Percentiles rank a stretch among this genome's conserved stretches.
Evolutionary conservation across 2,329 filamentous ascomycete genomes (phyloP).

Genomic region (Peltaster fructicola): DNA sequence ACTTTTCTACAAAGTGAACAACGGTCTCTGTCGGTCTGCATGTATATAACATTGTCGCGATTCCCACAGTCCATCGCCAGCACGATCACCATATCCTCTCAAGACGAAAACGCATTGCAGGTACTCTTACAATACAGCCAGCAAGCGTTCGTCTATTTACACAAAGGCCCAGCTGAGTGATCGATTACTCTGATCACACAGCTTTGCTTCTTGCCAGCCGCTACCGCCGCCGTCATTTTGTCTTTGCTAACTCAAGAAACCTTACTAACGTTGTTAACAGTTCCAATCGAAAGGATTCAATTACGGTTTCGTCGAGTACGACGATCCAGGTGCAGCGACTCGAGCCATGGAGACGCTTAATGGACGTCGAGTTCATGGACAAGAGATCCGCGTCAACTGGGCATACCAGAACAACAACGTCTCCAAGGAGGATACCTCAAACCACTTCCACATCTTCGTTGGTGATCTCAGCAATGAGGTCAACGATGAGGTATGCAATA

Average conservation of each 20-base stretch:
- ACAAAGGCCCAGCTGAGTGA: too few relatives aligned
- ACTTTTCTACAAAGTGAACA: too few relatives aligned
- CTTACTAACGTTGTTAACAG: constrained; percentile 17
- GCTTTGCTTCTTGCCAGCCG: too few relatives aligned
- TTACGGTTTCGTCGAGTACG: constrained; percentile 97
- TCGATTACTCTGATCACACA: too few relatives aligned
- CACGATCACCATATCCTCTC: too few relatives aligned
- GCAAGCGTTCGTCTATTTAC: background rate
- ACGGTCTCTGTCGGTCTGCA: too few relatives aligned
- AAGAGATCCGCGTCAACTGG: constrained; percentile 99
- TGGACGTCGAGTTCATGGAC: constrained; percentile 80
- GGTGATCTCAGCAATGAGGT: constrained; percentile 96
- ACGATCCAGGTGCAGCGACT: constrained; percentile 90
- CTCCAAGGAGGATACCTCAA: constrained; percentile 93
- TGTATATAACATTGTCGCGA: too few relatives aligned
- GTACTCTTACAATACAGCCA: too few relatives aligned
- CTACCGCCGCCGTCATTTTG: too few relatives aligned
- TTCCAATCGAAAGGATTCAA: constrained; percentile 86
- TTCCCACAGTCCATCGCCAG: too few relatives aligned
- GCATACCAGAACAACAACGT: constrained; percentile 91
- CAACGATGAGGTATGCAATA: constrained; percentile 95
- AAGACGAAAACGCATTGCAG: too few relatives aligned
- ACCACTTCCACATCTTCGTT: constrained; percentile 98
- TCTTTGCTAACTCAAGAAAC: too few relatives aligned
- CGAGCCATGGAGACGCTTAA: constrained; percentile 95